Conservation (phyloP, 306 rosid species). For the Rosa lucieae region DNA sequence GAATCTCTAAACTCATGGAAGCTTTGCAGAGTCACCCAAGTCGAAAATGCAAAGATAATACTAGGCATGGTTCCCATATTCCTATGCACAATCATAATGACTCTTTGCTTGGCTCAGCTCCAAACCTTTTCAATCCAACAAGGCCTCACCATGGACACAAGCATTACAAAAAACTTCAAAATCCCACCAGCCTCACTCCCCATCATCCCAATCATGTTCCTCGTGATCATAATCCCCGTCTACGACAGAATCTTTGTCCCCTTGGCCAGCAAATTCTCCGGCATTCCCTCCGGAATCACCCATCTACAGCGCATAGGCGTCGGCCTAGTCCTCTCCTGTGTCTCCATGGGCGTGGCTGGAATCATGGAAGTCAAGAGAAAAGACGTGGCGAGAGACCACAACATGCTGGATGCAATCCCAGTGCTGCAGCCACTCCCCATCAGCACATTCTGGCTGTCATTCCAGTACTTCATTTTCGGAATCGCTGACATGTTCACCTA, state of each 20-base stretch:
- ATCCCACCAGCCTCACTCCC: constrained; percentile 91
- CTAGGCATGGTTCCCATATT: constrained; percentile 74
- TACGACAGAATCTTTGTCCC: constrained; percentile 74
- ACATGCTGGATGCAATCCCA: constrained; percentile 76
- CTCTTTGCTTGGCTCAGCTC: constrained; percentile 93
- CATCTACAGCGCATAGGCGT: constrained; percentile 84
- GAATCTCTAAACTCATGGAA: constrained; percentile 62
- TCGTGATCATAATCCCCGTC: constrained; percentile 63
- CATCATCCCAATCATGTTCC: constrained; percentile 68
- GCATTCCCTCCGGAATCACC: constrained; percentile 72
- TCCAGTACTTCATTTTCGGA: constrained; percentile 87
- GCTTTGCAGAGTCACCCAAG: constrained; percentile 86
- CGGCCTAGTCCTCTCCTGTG: constrained; percentile 70
- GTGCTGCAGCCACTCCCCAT: constrained; percentile 67
- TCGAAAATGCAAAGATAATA: constrained; percentile 84
- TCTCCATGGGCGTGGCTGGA: constrained; percentile 87
- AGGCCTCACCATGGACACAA: constrained; percentile 74
- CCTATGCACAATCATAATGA: constrained; percentile 84
- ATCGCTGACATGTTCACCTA: constrained; percentile 90
- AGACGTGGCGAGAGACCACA: constrained; percentile 53
- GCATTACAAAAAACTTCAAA: constrained; percentile 48
- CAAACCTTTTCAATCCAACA: constrained; percentile 92
- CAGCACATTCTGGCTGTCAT: constrained; percentile 83
- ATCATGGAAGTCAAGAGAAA: constrained; percentile 69
- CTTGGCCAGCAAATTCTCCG: constrained; percentile 50